Conservation (phyloP, 139 green algal species). For the Pedinophyceae sp. region DNA sequence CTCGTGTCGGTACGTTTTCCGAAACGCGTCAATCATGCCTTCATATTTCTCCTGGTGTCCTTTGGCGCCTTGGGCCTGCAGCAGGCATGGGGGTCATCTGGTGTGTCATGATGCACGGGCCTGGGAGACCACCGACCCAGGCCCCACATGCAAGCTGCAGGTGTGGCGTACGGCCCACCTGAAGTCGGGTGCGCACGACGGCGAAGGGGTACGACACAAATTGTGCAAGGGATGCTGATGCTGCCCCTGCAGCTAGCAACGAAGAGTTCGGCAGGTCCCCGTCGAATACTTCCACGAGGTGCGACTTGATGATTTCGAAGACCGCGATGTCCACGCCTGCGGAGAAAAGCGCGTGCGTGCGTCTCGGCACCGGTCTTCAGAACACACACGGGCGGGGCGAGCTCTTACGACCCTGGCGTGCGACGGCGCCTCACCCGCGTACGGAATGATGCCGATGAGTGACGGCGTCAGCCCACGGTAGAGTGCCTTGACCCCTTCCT, state of each 20-base stretch:
- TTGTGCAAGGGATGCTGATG: conserved; percentile 6
- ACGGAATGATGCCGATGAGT: conserved; percentile 6
- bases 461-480: conserved; percentile 3
- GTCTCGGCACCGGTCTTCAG: too few species aligned
- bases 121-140: not conserved
- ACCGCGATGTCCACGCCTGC: not conserved
- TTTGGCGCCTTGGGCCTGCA: conserved; percentile 8
- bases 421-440: conserved; percentile 1
- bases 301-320: not conserved
- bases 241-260: not conserved
- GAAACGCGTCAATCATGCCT: conserved; percentile 3
- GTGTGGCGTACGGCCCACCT: not conserved
- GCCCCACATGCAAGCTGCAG: not conserved
- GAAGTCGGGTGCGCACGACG: conserved; percentile 3
- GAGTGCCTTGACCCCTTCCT: conserved; percentile 2
- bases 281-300: conserved; percentile 1
- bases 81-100: not conserved
- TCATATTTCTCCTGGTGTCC: not conserved
- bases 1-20: conserved; percentile 8
- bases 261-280: not conserved
- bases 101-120: not conserved
- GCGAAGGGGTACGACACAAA: conserved; percentile 11
- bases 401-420: not conserved
- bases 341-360: not conserved
- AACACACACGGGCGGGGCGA: not conserved